A percentile compares a stretch with the other conserved stretches of the same genome.
These are phyloP conservation scores for Perkinsus marinus DNA, from an alignment of 169 alveolate species.

Conservation along the genomic window DNA sequence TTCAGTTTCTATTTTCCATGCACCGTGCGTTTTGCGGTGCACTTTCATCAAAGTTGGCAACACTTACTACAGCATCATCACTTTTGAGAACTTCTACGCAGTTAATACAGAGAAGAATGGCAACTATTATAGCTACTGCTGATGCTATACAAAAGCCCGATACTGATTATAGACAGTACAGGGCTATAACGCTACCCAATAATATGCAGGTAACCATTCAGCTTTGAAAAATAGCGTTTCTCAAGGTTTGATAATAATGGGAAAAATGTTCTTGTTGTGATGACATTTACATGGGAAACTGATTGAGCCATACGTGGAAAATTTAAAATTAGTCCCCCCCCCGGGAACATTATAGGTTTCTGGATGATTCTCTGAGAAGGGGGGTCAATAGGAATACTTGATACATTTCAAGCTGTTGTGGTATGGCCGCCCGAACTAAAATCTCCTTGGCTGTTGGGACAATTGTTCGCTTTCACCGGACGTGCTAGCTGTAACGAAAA, in stretches of 20 bases:
- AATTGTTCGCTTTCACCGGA: too few species aligned
- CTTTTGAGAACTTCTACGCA: background rate
- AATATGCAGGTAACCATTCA: conserved; percentile 12
- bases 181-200: conserved; percentile 27
- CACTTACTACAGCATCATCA: background rate
- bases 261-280: too few species aligned
- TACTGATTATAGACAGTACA: conserved; percentile 22
- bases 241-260: too few species aligned
- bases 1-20: background rate
- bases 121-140: background rate
- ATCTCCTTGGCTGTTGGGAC: too few species aligned
- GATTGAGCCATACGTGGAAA: background rate
- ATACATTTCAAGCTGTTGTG: too few species aligned
- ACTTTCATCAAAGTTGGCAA: background rate
- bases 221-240: too few species aligned
- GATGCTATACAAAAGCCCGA: conserved; percentile 6
- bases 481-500: too few species aligned
- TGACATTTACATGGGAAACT: background rate
- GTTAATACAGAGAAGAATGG: background rate
- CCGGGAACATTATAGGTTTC: too few species aligned
- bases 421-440: too few species aligned
- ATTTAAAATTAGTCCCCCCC: background rate
- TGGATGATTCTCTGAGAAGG: too few species aligned
- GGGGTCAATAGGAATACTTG: too few species aligned
- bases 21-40: background rate